These are phyloP conservation scores for Skeletonema tropicum DNA, from an alignment of 108 stramenopile genomes.

Conservation along the genomic window DNA sequence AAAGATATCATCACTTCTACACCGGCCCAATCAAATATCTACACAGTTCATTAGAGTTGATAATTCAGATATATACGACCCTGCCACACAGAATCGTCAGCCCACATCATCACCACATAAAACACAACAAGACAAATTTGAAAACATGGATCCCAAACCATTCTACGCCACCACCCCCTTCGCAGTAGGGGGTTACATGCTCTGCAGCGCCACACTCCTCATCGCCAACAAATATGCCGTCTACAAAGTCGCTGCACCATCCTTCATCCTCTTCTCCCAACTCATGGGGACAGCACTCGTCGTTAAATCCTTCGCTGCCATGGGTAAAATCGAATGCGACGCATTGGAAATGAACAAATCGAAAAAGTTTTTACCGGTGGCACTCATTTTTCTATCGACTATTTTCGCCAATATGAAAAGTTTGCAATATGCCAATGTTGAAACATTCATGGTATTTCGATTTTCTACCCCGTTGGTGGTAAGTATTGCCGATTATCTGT, in stretches of 20 bases:
- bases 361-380: slow-evolving; percentile 49
- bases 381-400: slow-evolving; percentile 51
- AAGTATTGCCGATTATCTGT: slow-evolving; percentile 55
- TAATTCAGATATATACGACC: too few species aligned
- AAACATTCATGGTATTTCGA: slow-evolving; percentile 72
- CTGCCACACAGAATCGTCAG: too few species aligned
- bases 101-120: background rate
- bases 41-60: too few species aligned
- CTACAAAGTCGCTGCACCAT: slow-evolving; percentile 55
- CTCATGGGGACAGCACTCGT: slow-evolving; percentile 52
- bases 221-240: slow-evolving; percentile 72
- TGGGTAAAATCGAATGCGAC: slow-evolving; percentile 52
- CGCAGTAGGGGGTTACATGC: slow-evolving; percentile 65
- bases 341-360: slow-evolving; percentile 38
- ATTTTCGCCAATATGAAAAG: slow-evolving; percentile 56
- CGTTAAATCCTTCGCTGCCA: slow-evolving; percentile 33
- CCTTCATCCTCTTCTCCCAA: slow-evolving; percentile 57
- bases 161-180: slow-evolving; percentile 50
- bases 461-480: slow-evolving; percentile 63
- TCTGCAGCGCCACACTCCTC: slow-evolving; percentile 66
- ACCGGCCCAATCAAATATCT: too few species aligned
- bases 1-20: too few species aligned
- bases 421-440: slow-evolving; percentile 64
- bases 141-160: slow-evolving; percentile 27
- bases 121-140: background rate